A percentile compares a stretch with the other conserved stretches of the same genome.
Evolutionary conservation across 495 filamentous ascomycete genomes (phyloP).

Genomic region (Corynascus novoguineensis): DNA sequence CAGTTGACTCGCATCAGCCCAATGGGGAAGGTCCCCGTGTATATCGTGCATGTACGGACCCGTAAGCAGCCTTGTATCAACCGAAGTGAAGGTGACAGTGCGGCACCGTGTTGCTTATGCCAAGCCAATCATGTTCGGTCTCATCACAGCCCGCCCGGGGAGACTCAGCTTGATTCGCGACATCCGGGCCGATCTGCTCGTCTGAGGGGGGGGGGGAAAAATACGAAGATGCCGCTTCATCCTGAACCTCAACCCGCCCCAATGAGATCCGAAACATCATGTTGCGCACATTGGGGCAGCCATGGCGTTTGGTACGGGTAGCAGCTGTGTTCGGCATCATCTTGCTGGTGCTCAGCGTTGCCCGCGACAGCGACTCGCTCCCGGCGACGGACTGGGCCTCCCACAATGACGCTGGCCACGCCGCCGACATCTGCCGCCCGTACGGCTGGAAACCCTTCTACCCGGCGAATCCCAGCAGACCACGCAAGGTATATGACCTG

Average conservation of each 20-base stretch:
- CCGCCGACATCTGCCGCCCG: constrained; percentile 31
- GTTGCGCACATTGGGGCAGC: constrained; percentile 1
- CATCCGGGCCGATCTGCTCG: background rate
- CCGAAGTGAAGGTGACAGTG: no score
- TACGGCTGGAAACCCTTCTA: constrained; percentile 39
- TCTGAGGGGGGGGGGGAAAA: background rate
- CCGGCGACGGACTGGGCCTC: background rate
- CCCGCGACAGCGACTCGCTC: background rate
- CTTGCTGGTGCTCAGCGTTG: constrained; percentile 10
- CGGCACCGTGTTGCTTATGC: background rate
- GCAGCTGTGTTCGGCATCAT: constrained; percentile 2
- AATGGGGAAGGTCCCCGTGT: background rate
- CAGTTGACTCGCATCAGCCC: no score
- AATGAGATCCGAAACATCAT: constrained; percentile 6
- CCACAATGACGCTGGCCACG: background rate
- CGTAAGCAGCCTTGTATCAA: background rate
- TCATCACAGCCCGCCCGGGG: background rate
- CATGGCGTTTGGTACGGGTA: constrained; percentile 14
- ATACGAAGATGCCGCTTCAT: background rate
- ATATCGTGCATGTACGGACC: no score
- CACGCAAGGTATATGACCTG: constrained; percentile 51
- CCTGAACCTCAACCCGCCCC: background rate
- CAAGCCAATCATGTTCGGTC: background rate
- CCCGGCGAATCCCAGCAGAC: constrained; percentile 3
- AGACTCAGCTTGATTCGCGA: background rate